Evolutionary conservation across 345 rosid genomes (phyloP).

Genomic region (Leavenworthia alabamica): DNA sequence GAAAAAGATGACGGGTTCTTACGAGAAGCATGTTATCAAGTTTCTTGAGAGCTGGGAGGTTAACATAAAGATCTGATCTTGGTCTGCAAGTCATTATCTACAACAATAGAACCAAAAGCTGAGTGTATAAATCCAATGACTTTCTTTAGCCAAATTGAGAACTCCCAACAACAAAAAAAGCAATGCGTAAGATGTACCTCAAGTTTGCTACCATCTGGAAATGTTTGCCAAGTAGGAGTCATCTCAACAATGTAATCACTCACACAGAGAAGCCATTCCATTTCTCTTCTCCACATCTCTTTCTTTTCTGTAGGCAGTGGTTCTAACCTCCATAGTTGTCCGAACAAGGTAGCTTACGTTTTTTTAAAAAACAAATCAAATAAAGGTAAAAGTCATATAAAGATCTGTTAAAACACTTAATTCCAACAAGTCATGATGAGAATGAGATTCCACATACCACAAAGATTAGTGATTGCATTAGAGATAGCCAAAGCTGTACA

Average conservation of each 20-base stretch:
- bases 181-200: conserved; percentile 47
- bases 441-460: conserved; percentile 48
- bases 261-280: conserved; percentile 91
- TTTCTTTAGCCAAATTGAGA: too few relatives aligned
- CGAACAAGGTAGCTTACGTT: conserved; percentile 71
- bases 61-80: conserved; percentile 75
- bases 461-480: conserved; percentile 93
- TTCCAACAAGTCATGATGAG: neutral
- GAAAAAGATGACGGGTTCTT: conserved; percentile 26
- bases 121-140: neutral
- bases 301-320: conserved; percentile 77
- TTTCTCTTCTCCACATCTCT: conserved; percentile 95
- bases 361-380: neutral
- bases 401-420: neutral
- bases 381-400: conserved; percentile 1
- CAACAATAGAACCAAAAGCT: conserved; percentile 15
- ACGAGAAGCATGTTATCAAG: conserved; percentile 97
- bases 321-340: conserved; percentile 95
- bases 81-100: conserved; percentile 98
- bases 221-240: conserved; percentile 91
- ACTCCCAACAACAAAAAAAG: neutral
- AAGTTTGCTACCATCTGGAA: conserved; percentile 92
- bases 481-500: conserved; percentile 89
- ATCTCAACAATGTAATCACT: conserved; percentile 95
- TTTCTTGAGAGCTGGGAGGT: conserved; percentile 90